Conservation (phyloP, 345 rosid species). For the Limnanthes douglasii region DNA sequence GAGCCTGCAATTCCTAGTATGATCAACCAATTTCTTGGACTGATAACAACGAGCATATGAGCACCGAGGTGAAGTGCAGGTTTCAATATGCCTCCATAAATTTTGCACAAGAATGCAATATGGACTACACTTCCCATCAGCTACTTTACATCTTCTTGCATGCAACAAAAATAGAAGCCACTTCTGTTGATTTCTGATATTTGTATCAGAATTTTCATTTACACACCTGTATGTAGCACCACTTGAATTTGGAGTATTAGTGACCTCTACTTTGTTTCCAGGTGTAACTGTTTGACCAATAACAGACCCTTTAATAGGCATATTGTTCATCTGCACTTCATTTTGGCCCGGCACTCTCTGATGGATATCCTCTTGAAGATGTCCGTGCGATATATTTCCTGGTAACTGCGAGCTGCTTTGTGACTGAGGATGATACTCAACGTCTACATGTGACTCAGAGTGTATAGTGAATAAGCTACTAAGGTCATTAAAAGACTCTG, state of each 20-base stretch:
- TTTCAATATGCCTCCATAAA: slow-evolving; percentile 69
- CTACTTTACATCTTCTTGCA: slow-evolving; percentile 67
- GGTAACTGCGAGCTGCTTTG: slow-evolving; percentile 33
- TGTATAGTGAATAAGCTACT: slow-evolving; percentile 24
- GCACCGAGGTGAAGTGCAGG: slow-evolving; percentile 43
- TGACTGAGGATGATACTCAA: slow-evolving; percentile 49
- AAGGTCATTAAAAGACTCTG: slow-evolving; percentile 37
- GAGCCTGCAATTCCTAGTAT: slow-evolving; percentile 52
- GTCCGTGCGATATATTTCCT: slow-evolving; percentile 38
- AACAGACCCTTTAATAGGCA: slow-evolving; percentile 41
- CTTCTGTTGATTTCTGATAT: slow-evolving; percentile 51
- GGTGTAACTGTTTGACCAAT: slow-evolving; percentile 28
- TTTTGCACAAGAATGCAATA: slow-evolving; percentile 46
- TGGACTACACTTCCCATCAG: slow-evolving; percentile 75
- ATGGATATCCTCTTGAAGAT: slow-evolving; percentile 56
- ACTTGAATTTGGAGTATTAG: slow-evolving; percentile 22
- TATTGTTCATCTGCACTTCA: slow-evolving; percentile 65
- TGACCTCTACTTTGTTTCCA: slow-evolving; percentile 28
- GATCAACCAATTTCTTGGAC: slow-evolving; percentile 50
- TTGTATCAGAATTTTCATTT: slow-evolving; percentile 37
- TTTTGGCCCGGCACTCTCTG: slow-evolving; percentile 60
- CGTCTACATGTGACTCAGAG: slow-evolving; percentile 35
- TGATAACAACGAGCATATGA: slow-evolving; percentile 62
- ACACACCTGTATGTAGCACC: slow-evolving; percentile 29
- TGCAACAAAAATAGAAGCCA: slow-evolving; percentile 89